Percentiles rank a stretch among this genome's conserved stretches.
phyloP scores from a whole-genome alignment of 2,329 filamentous ascomycete species.

The Delphinella strobiligena region DNA sequence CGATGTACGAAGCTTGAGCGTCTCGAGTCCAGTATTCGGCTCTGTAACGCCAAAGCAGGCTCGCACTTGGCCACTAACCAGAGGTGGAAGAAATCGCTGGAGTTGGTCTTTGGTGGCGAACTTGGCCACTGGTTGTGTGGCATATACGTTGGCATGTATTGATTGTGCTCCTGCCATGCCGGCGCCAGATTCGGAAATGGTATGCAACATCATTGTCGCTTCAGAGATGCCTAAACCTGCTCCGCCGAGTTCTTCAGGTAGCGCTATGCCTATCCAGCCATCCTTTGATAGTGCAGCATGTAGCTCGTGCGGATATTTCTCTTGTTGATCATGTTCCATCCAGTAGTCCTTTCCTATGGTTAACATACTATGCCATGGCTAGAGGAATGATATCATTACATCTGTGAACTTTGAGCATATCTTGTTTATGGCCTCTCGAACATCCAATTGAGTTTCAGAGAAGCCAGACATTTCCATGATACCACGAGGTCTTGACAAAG shows the following conservation, averaged over 20 bases:
- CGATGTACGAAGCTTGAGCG: constrained; percentile 54
- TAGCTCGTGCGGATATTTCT: constrained; percentile 61
- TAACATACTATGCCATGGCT: neutral
- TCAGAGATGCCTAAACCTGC: constrained; percentile 62
- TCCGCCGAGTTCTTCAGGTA: constrained; percentile 64
- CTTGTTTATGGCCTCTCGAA: constrained; percentile 32
- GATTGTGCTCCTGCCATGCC: constrained; percentile 59
- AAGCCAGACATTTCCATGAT: constrained; percentile 21
- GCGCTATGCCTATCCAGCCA: constrained; percentile 71
- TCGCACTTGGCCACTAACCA: constrained; percentile 60
- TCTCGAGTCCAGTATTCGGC: constrained; percentile 69
- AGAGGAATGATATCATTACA: constrained; percentile 8
- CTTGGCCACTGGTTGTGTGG: constrained; percentile 60
- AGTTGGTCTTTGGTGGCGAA: constrained; percentile 59
- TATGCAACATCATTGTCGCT: constrained; percentile 80
- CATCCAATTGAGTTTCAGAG: constrained; percentile 28
- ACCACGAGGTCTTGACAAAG: too few relatives aligned
- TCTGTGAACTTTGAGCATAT: constrained; percentile 31
- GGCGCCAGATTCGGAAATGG: constrained; percentile 62
- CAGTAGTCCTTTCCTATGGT: constrained; percentile 50
- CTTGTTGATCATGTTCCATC: constrained; percentile 59
- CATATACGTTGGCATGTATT: constrained; percentile 56
- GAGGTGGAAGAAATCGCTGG: constrained; percentile 51
- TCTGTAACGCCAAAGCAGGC: constrained; percentile 80
- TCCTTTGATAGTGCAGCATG: constrained; percentile 62